Percentiles rank a stretch among this genome's conserved stretches.
These are phyloP conservation scores for Fusarium nanum DNA, from an alignment of 2,329 filamentous ascomycete genomes.

Conservation along the genomic window DNA sequence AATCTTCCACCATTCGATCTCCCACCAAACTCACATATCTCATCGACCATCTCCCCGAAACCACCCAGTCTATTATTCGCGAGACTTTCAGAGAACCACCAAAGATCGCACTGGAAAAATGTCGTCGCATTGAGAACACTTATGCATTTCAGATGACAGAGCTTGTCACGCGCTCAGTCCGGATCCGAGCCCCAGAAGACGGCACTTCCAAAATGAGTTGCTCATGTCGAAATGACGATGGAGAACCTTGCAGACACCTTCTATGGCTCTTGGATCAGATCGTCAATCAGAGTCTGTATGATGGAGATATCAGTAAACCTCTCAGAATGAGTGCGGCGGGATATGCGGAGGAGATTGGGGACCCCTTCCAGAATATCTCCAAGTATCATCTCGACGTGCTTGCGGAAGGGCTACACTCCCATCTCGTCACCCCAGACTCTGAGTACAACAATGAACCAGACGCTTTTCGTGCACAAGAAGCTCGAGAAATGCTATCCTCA, in stretches of 20 bases:
- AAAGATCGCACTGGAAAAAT: constrained; percentile 62
- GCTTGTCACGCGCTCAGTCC: constrained; percentile 63
- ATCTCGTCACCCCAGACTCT: constrained; percentile 51
- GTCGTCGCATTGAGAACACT: constrained; percentile 59
- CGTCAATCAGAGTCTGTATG: constrained; percentile 59
- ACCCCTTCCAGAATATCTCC: constrained; percentile 62
- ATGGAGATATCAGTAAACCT: constrained; percentile 52
- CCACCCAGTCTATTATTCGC: constrained; percentile 54
- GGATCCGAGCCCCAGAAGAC: constrained; percentile 58
- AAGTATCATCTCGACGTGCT: constrained; percentile 64
- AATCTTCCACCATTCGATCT: constrained; percentile 50
- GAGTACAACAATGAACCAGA: constrained; percentile 49
- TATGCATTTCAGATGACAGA: constrained; percentile 69
- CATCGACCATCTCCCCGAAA: constrained; percentile 54
- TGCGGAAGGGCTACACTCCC: constrained; percentile 64
- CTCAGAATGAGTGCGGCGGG: constrained; percentile 58
- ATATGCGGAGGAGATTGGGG: constrained; percentile 59
- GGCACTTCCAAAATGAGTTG: constrained; percentile 58
- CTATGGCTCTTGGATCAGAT: constrained; percentile 68
- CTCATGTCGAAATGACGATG: constrained; percentile 55
- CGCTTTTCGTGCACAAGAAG: constrained; percentile 59
- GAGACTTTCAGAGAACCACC: constrained; percentile 62
- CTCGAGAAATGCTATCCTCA: constrained; percentile 63
- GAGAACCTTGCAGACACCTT: constrained; percentile 61
- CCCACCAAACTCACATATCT: constrained; percentile 56